These are phyloP conservation scores for Fraxinus latifolia DNA, from an alignment of 305 asterid genomes.

Conservation along the genomic window DNA sequence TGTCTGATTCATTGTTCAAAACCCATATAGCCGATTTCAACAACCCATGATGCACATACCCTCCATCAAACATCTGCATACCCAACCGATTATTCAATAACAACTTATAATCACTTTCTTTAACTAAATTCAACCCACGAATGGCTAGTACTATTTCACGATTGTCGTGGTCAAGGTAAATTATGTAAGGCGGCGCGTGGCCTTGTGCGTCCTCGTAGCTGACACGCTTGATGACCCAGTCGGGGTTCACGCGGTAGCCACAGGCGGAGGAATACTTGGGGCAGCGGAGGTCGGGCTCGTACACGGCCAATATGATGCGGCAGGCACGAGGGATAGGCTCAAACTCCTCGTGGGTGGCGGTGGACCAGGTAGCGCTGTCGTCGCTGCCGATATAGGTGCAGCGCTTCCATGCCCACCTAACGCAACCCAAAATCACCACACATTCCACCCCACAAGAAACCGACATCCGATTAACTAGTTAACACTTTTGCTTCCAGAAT, in stretches of 20 bases:
- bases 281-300: slow-evolving; percentile 62
- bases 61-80: slow-evolving; percentile 92
- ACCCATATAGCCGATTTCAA: slow-evolving; percentile 85
- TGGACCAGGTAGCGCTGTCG: slow-evolving; percentile 83
- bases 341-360: slow-evolving; percentile 71
- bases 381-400: slow-evolving; percentile 89
- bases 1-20: slow-evolving; percentile 63
- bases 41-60: slow-evolving; percentile 84
- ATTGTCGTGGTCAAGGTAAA: slow-evolving; percentile 62
- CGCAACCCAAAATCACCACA: slow-evolving; percentile 65
- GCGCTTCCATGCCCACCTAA: slow-evolving; percentile 97
- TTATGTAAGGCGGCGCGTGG: slow-evolving; percentile 75
- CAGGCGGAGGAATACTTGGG: slow-evolving; percentile 59
- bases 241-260: slow-evolving; percentile 60
- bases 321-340: slow-evolving; percentile 76
- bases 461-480: slow-evolving; percentile 44
- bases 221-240: slow-evolving; percentile 67
- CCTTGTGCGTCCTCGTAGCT: slow-evolving; percentile 66
- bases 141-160: slow-evolving; percentile 45
- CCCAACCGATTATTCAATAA: slow-evolving; percentile 74
- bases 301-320: slow-evolving; percentile 79
- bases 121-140: slow-evolving; percentile 67
- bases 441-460: slow-evolving; percentile 78
- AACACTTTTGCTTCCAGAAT: not conserved
- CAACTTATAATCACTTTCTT: slow-evolving; percentile 68